Base-by-base conservation (phyloP, 768 basidiomycete genomes). In the Trametes elegans region DNA sequence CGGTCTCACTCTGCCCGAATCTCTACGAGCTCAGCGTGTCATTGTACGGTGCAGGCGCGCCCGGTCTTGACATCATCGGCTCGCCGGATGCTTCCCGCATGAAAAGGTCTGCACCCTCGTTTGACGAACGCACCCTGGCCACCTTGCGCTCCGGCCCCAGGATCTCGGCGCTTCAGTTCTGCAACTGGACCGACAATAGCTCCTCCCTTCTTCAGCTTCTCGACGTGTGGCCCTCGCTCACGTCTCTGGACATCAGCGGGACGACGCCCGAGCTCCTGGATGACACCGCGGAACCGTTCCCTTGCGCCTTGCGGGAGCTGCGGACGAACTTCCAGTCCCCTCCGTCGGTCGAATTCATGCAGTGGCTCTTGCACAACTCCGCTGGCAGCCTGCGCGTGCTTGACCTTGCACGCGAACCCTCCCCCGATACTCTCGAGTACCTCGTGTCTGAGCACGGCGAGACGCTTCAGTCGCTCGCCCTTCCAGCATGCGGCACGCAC, bases 121-220 rank as follows among this genome's bases (percentile, higher is more conserved):
- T 72, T 43, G 60, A 66, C 44, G 57, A 77, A 0, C 66, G 65
- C 47, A 83, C 81, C 2, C 67, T 87, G 28, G 68, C 76, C 16
- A 66, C 79, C 38, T 76, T 88, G 46, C 77, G 71, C 48, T 66
- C 77, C 9, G 84, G 81, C n/a, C 82, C 86, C 1, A 79, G 82
- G 58, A 71, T 76, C 27, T 65, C 69, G 7, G 69, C 75, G 5
- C 74, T 90, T 5, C 77, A 79, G 50, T 84, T 90, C 63, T 79
- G 77, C 65, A 89, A 90, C 64, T 88, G 85, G 85, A 83, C 87
- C 10, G 79, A 83, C 57, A 82, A 85, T 64, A 69, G 76, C 45
- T 69, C 79, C 35, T 71, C 78, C 14, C 70, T 88, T 47, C 70
- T 75, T 42, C 83, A 86, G 67, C 77, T 90, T 35, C 79, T 89